Evolutionary conservation across 495 filamentous ascomycete genomes (phyloP).

Genomic region (Daldinia concentrica): DNA sequence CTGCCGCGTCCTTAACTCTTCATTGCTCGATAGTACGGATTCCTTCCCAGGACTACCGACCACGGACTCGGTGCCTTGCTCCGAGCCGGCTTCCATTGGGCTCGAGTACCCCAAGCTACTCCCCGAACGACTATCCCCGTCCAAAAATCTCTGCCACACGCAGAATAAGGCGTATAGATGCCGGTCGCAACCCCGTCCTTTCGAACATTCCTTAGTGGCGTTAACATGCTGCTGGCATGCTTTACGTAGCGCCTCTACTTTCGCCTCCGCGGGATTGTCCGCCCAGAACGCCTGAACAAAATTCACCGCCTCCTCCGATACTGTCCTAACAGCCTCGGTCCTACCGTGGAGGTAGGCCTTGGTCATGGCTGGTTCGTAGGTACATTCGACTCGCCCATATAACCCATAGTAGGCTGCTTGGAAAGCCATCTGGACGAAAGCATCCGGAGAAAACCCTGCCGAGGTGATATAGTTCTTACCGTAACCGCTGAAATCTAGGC

Average conservation of each 20-base stretch:
- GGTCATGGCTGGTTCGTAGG: slow-evolving; percentile 98
- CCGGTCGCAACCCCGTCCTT: slow-evolving; percentile 90
- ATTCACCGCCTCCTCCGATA: slow-evolving; percentile 79
- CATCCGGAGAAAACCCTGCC: slow-evolving; percentile 95
- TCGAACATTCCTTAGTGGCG: slow-evolving; percentile 86
- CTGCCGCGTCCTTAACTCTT: slow-evolving; percentile 35
- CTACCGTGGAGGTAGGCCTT: slow-evolving; percentile 92
- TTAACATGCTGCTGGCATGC: slow-evolving; percentile 84
- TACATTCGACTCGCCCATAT: slow-evolving; percentile 92
- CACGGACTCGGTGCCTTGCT: slow-evolving; percentile 53
- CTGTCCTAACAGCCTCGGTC: slow-evolving; percentile 91
- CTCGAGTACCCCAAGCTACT: slow-evolving; percentile 66
- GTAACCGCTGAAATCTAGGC: slow-evolving; percentile 86
- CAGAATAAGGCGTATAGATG: slow-evolving; percentile 95
- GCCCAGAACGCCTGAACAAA: slow-evolving; percentile 97
- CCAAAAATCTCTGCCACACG: slow-evolving; percentile 90
- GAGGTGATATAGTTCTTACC: slow-evolving; percentile 98
- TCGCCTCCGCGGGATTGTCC: slow-evolving; percentile 80
- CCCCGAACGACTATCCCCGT: slow-evolving; percentile 66
- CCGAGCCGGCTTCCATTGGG: slow-evolving; percentile 61
- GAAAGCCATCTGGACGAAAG: slow-evolving; percentile 99
- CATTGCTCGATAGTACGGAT: slow-evolving; percentile 51
- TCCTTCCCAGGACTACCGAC: slow-evolving; percentile 65
- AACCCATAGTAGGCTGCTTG: slow-evolving; percentile 98
- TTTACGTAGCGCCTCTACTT: slow-evolving; percentile 83